Percentiles rank a stretch among this genome's conserved stretches.
These are phyloP conservation scores for Scutellaria minor DNA, from an alignment of 257 asterid species.

Conservation along the genomic window DNA sequence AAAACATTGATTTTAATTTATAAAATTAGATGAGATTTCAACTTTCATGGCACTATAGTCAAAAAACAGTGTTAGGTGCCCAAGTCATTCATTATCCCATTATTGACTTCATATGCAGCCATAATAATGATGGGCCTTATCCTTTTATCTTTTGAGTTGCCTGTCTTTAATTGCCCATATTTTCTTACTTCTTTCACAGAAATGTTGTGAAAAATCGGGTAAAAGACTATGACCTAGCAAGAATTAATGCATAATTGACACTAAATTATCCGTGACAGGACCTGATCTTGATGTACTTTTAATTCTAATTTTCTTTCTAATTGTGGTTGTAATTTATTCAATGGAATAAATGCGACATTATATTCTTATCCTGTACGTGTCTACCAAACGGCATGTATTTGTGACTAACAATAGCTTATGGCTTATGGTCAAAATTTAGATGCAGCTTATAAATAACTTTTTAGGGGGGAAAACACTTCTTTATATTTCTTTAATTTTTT, in stretches of 20 bases:
- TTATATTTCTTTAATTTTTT: no score
- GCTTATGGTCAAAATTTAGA: background rate
- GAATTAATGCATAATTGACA: background rate
- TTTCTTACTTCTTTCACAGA: background rate
- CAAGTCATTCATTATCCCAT: constrained; percentile 26
- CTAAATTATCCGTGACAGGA: background rate
- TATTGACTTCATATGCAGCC: constrained; percentile 32
- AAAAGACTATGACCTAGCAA: background rate
- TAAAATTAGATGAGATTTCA: no score
- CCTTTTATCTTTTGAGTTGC: constrained; percentile 9
- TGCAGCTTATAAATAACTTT: background rate
- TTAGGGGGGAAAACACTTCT: no score
- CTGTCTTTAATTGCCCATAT: background rate
- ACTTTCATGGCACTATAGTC: background rate
- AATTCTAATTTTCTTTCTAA: background rate
- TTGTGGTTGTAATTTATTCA: constrained; percentile 18
- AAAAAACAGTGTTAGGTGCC: background rate
- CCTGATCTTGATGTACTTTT: background rate
- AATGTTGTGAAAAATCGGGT: constrained; percentile 6
- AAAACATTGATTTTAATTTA: no score
- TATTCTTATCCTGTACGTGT: constrained; percentile 37
- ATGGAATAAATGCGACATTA: constrained; percentile 7
- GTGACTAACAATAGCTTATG: background rate
- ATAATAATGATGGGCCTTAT: constrained; percentile 30
- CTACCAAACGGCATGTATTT: constrained; percentile 6